These are phyloP conservation scores for Cadophora luteo-olivacea DNA, from an alignment of 2,329 filamentous ascomycete genomes.

Conservation along the genomic window DNA sequence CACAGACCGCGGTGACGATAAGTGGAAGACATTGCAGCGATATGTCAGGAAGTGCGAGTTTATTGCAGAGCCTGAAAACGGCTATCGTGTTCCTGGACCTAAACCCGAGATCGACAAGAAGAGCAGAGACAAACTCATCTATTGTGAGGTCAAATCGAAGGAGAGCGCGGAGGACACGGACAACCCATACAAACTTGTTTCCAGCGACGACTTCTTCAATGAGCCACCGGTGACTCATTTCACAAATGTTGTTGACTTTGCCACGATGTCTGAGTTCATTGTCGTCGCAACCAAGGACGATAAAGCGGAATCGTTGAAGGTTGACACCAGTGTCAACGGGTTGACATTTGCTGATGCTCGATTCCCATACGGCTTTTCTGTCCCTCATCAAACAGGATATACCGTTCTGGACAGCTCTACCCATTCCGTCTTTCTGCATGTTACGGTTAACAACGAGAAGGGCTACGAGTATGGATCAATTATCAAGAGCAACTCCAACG, in stretches of 20 bases:
- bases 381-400: slow-evolving; percentile 81
- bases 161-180: slow-evolving; percentile 68
- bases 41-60: slow-evolving; percentile 88
- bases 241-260: slow-evolving; percentile 81
- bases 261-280: slow-evolving; percentile 96
- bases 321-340: slow-evolving; percentile 86
- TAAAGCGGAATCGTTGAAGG: slow-evolving; percentile 71
- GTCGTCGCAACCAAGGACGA: slow-evolving; percentile 77
- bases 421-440: slow-evolving; percentile 92
- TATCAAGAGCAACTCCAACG: slow-evolving; percentile 98
- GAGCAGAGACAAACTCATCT: slow-evolving; percentile 50
- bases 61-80: slow-evolving; percentile 68
- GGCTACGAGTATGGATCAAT: slow-evolving; percentile 82
- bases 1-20: slow-evolving; percentile 77
- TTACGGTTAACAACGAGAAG: slow-evolving; percentile 72
- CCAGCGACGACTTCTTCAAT: slow-evolving; percentile 80
- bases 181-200: slow-evolving; percentile 72
- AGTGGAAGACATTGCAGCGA: slow-evolving; percentile 77
- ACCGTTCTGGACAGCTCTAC: slow-evolving; percentile 95
- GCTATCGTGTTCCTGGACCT: slow-evolving; percentile 35
- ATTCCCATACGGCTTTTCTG: slow-evolving; percentile 85
- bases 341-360: slow-evolving; percentile 79
- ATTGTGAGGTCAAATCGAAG: slow-evolving; percentile 67
- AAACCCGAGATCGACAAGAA: slow-evolving; percentile 55
- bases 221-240: slow-evolving; percentile 67